Evolutionary conservation across 108 stramenopile genomes (phyloP), one percentile per base, ranked within the genome.

Genomic region (Thalassiosira profunda): DNA sequence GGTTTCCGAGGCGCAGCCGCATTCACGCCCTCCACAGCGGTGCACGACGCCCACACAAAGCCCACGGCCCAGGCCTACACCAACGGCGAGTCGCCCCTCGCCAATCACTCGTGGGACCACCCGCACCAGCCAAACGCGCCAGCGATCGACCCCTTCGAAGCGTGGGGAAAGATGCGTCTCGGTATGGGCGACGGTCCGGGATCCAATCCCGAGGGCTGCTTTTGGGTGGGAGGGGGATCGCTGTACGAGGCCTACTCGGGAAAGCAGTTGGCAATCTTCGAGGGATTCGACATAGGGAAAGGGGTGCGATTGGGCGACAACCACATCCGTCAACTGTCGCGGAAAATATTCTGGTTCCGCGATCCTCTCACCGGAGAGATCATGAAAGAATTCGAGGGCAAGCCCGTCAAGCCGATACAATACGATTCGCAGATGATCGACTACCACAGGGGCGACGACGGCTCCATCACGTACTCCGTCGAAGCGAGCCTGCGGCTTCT

Each of bases 311-410:
- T 74, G 42, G 28, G 41, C 9, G 65, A 59, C 7, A 38, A 53
- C 40, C 56, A 49, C 28, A 43, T 67, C 4, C 55, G 72, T 0
- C 72, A 74, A 33, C 26, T 74, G 10, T 58, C 43, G 25, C 1
- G 72, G 2, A 74, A 74, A 48, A 74, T 74, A 51, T 74, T 74
- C 51, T 74, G 72, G 72, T 74, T 62, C 24, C 72, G 72, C 6
- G 38, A 74, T 47, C 65, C 72, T 5, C 24, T n/a, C 1, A 74
- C 29, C 2, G 41, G 41, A 24, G 72, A 67, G 14, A n/a, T 74
- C 0, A 57, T 74, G 45, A 74, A 53, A 21, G 64, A 74, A 38
- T 74, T 52, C 33, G 41, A 59, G 0, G 65, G 72, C 1, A 58
- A 37, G 31, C 45, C 63, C 8, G 61, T 74, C 2, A 15, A 18